These are phyloP conservation scores for Curvularia verruculosa DNA, from an alignment of 2,329 filamentous ascomycete genomes.

Conservation along the genomic window DNA sequence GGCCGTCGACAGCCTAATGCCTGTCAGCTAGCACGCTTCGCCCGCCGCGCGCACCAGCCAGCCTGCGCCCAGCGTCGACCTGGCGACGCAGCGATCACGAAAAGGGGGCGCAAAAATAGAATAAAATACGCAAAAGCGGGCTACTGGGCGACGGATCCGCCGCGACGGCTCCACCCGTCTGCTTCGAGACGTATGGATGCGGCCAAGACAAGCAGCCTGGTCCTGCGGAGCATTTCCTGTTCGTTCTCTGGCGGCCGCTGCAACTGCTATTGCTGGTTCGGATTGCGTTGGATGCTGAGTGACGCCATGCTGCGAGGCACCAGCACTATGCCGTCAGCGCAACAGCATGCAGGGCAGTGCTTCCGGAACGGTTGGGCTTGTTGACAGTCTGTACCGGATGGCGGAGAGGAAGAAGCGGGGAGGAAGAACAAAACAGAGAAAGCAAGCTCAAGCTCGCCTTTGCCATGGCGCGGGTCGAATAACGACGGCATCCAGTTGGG, in stretches of 20 bases:
- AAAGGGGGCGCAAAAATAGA: conserved; percentile 34
- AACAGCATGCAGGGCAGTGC: background rate
- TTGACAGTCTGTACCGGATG: background rate
- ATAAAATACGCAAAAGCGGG: conserved; percentile 23
- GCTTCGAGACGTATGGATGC: conserved; percentile 14
- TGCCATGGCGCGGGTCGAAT: conserved; percentile 12
- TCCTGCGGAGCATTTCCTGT: background rate
- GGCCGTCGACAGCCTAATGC: conserved; percentile 9
- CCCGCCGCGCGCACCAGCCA: conserved; percentile 19
- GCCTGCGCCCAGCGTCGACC: conserved; percentile 27
- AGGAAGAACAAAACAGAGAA: background rate
- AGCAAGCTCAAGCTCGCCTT: conserved; percentile 1
- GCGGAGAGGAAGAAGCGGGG: background rate
- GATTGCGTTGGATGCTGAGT: background rate
- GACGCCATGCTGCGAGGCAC: background rate
- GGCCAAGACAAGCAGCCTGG: conserved; percentile 6
- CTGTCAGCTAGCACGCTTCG: conserved; percentile 10
- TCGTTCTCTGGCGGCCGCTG: background rate
- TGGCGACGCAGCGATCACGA: conserved; percentile 20
- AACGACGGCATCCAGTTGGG: conserved; percentile 19
- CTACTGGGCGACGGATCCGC: conserved; percentile 19
- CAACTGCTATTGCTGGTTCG: background rate
- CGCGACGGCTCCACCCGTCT: conserved; percentile 20
- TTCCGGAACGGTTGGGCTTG: background rate
- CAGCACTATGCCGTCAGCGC: background rate